A percentile compares a stretch with the other conserved stretches of the same genome.
Evolutionary conservation across 169 alveolate species (phyloP).

Genomic region (Theileria annulata): DNA sequence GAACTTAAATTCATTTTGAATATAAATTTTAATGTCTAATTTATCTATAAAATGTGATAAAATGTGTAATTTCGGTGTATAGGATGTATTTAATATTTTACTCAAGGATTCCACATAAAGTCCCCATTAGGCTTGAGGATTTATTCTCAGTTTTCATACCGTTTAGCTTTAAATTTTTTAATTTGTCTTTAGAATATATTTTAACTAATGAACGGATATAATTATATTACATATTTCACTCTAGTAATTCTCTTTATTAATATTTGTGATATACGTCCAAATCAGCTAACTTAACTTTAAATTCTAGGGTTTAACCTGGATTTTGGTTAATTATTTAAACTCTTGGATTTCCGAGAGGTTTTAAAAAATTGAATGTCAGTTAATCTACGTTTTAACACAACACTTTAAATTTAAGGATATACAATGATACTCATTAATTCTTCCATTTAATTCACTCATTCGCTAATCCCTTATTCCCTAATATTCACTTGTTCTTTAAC

Average conservation of each 20-base stretch:
- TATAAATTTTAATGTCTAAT: neutral
- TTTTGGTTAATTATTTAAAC: neutral
- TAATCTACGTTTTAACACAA: too few relatives aligned
- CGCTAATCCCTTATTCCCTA: too few relatives aligned
- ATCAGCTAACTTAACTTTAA: neutral
- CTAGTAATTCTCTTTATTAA: neutral
- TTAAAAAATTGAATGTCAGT: too few relatives aligned
- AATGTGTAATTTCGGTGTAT: neutral
- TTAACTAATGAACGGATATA: neutral
- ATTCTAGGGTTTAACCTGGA: neutral
- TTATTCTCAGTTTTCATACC: neutral
- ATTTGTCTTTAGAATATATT: neutral
- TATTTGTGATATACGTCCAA: neutral
- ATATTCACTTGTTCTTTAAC: too few relatives aligned
- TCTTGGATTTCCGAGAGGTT: too few relatives aligned
- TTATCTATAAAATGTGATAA: neutral
- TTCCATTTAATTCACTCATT: too few relatives aligned
- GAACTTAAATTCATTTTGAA: neutral
- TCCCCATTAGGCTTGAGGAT: neutral
- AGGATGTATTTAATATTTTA: neutral
- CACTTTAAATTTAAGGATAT: too few relatives aligned
- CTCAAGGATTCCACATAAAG: constrained; percentile 2
- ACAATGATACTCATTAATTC: too few relatives aligned
- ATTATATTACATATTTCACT: neutral
- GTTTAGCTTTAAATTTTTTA: neutral